Evolutionary conservation across 176 grass and related monocot genomes (phyloP).

Genomic region (Oropetium thomaeum): DNA sequence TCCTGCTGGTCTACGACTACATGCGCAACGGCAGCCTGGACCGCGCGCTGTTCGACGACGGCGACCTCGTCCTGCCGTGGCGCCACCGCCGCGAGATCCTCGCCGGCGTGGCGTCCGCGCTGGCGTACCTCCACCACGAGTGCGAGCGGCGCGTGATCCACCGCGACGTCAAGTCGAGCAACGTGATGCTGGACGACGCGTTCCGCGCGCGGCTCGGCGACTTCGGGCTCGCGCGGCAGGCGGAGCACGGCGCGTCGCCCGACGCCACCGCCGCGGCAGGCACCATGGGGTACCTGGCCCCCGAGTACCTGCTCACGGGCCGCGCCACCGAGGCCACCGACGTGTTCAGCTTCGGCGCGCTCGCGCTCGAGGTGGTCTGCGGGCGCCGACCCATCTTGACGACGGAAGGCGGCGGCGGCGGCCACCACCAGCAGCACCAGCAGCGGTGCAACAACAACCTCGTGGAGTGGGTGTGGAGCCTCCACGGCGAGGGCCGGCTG

Average conservation of each 20-base stretch:
- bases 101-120: slow-evolving; percentile 73
- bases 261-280: slow-evolving; percentile 81
- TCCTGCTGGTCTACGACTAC: slow-evolving; percentile 94
- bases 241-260: slow-evolving; percentile 77
- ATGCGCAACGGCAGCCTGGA: slow-evolving; percentile 98
- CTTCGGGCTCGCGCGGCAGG: slow-evolving; percentile 79
- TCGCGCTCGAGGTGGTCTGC: slow-evolving; percentile 64
- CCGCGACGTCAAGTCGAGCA: slow-evolving; percentile 98
- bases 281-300: slow-evolving; percentile 95
- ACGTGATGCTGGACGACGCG: slow-evolving; percentile 90
- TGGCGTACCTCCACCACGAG: slow-evolving; percentile 91
- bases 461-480: slow-evolving; percentile 89
- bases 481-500: slow-evolving; percentile 61
- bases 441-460: slow-evolving; percentile 58
- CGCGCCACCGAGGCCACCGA: slow-evolving; percentile 81
- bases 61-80: slow-evolving; percentile 49
- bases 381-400: slow-evolving; percentile 79
- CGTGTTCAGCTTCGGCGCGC: slow-evolving; percentile 90
- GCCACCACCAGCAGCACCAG: background rate
- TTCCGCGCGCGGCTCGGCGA: slow-evolving; percentile 81
- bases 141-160: slow-evolving; percentile 94
- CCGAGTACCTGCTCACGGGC: slow-evolving; percentile 88
- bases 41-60: slow-evolving; percentile 64
- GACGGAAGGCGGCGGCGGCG: no score
- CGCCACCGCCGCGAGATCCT: slow-evolving; percentile 66